A percentile compares a stretch with the other conserved stretches of the same genome.
These are phyloP conservation scores for Suhomyces bokatorum DNA, from an alignment of 1,139 yeast species.

Conservation along the genomic window DNA sequence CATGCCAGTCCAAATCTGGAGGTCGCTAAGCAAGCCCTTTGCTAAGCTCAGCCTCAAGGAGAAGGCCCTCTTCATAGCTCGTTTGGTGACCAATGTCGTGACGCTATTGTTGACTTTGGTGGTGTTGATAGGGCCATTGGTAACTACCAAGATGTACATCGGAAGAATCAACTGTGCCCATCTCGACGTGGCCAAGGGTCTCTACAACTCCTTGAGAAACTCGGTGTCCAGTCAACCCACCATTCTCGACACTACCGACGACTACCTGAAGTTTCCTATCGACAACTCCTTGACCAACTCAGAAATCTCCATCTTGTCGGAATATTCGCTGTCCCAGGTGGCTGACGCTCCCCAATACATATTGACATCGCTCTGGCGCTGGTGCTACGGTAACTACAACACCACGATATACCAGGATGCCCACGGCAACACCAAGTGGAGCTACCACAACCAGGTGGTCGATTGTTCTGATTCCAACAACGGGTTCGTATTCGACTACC, in stretches of 20 bases:
- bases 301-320: conserved; percentile 47
- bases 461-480: conserved; percentile 19
- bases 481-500: conserved; percentile 45
- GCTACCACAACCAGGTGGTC: conserved; percentile 21
- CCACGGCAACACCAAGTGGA: conserved; percentile 16
- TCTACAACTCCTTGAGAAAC: conserved; percentile 46
- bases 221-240: conserved; percentile 30
- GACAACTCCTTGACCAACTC: conserved; percentile 50
- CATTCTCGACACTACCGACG: conserved; percentile 15
- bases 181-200: conserved; percentile 51
- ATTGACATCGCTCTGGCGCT: conserved; percentile 41
- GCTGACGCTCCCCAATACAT: conserved; percentile 52
- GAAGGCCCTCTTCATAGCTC: conserved; percentile 28
- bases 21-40: conserved; percentile 17
- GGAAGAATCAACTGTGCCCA: conserved; percentile 50
- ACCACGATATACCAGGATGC: conserved; percentile 18
- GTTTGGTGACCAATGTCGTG: conserved; percentile 28
- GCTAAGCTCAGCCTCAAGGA: conserved; percentile 33
- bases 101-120: conserved; percentile 26
- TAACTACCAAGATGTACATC: conserved; percentile 29
- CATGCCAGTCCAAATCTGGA: neutral
- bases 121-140: conserved; percentile 32
- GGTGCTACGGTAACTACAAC: conserved; percentile 50
- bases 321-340: conserved; percentile 51
- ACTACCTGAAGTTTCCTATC: conserved; percentile 24